phyloP scores from a whole-genome alignment of 306 rosid species.

The Cucumis hystrix region DNA sequence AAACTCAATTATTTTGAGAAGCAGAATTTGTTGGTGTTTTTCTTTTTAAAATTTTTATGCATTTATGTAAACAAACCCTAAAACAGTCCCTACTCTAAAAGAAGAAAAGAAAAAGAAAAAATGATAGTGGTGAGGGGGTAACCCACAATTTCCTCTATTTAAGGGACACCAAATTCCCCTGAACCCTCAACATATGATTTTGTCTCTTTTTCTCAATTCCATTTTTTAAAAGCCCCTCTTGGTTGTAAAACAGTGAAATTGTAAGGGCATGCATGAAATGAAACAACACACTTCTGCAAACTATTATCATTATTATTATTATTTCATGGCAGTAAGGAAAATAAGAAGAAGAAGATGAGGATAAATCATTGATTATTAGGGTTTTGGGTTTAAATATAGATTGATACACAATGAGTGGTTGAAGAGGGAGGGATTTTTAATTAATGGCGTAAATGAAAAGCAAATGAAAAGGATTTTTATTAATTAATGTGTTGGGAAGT shows the following conservation, averaged over 20 bases:
- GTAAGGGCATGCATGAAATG: neutral
- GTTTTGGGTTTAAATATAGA: too few relatives aligned
- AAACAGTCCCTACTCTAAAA: neutral
- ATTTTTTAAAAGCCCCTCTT: neutral
- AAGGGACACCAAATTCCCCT: constrained; percentile 12
- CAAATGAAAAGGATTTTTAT: too few relatives aligned
- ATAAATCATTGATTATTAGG: too few relatives aligned
- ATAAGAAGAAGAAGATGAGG: too few relatives aligned
- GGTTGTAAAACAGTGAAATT: neutral
- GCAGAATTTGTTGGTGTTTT: neutral
- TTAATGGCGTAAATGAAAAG: too few relatives aligned
- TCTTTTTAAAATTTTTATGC: neutral
- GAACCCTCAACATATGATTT: neutral
- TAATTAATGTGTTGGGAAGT: too few relatives aligned
- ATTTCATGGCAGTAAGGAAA: too few relatives aligned
- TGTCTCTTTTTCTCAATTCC: neutral
- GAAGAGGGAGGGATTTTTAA: too few relatives aligned
- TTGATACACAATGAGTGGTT: too few relatives aligned
- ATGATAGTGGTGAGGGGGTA: neutral
- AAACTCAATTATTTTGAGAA: neutral
- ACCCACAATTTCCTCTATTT: neutral
- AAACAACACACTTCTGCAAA: too few relatives aligned
- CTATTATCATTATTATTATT: too few relatives aligned
- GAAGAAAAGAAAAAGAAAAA: neutral
- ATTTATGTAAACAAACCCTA: neutral